Conservation (phyloP, 2,329 filamentous ascomycete genomes). For the Dothidotthia symphoricarpi region DNA sequence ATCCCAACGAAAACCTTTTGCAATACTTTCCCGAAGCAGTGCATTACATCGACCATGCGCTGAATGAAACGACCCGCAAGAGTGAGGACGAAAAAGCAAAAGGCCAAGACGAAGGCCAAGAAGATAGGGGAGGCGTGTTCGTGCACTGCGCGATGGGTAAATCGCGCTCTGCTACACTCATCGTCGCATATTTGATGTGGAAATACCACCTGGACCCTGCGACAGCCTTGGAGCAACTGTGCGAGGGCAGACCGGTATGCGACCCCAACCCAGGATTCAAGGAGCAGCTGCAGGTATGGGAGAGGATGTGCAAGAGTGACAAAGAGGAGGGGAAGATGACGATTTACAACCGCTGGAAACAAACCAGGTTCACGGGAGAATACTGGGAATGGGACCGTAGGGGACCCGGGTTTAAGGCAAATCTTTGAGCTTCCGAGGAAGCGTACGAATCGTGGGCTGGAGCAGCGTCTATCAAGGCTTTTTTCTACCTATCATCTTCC, state of each 20-base stretch:
- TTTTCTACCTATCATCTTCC: no score
- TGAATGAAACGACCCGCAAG: constrained; percentile 4
- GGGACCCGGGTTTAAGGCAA: constrained; percentile 8
- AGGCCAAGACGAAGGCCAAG: background rate
- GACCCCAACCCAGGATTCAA: constrained; percentile 38
- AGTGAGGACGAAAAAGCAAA: background rate
- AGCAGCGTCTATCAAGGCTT: no score
- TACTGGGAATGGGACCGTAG: constrained; percentile 41
- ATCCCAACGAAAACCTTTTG: constrained; percentile 34
- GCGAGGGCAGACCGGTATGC: constrained; percentile 36
- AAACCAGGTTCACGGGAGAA: constrained; percentile 35
- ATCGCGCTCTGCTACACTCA: constrained; percentile 32
- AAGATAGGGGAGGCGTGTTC: constrained; percentile 23
- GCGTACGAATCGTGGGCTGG: no score
- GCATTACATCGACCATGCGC: constrained; percentile 24
- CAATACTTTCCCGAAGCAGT: constrained; percentile 23
- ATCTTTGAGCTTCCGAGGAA: constrained; percentile 2
- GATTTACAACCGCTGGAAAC: constrained; percentile 38
- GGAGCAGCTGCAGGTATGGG: constrained; percentile 34
- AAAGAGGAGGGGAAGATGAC: constrained; percentile 16
- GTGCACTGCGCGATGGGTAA: constrained; percentile 41
- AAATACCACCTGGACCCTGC: constrained; percentile 19
- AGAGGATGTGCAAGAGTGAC: constrained; percentile 24
- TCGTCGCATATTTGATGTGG: constrained; percentile 37
- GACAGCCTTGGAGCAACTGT: constrained; percentile 27